These are phyloP conservation scores for Camelina neglecta DNA, from an alignment of 345 rosid genomes.

Conservation along the genomic window DNA sequence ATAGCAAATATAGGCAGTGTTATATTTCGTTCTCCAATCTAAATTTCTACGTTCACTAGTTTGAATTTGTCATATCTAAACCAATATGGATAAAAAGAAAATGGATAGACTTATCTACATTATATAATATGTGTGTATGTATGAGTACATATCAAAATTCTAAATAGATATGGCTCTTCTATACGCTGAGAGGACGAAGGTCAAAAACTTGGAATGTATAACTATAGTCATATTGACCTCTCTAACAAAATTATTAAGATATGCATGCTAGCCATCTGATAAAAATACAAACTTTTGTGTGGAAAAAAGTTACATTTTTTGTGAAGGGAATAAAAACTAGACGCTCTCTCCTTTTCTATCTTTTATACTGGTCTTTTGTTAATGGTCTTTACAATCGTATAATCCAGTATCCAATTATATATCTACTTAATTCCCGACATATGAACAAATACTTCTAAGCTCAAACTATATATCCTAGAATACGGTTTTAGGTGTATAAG, in stretches of 20 bases:
- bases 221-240: not conserved
- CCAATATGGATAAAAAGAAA: constrained; percentile 29
- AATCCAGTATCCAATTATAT: not conserved
- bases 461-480: not conserved
- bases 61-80: constrained; percentile 16
- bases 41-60: not conserved
- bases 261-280: constrained; percentile 31
- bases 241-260: not conserved
- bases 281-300: not conserved
- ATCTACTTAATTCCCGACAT: too few relatives aligned
- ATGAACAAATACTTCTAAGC: not conserved
- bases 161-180: constrained; percentile 30
- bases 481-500: not conserved
- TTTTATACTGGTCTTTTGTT: not conserved
- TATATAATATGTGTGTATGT: not conserved
- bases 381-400: not conserved
- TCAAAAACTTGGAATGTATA: not conserved
- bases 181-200: constrained; percentile 36
- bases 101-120: constrained; percentile 24
- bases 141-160: not conserved
- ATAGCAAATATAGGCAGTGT: not conserved
- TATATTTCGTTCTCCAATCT: not conserved
- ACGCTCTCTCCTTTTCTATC: not conserved
- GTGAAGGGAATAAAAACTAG: too few relatives aligned
- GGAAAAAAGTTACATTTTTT: not conserved